These are phyloP conservation scores for Dipteronia sinensis DNA, from an alignment of 345 rosid species.

Conservation along the genomic window DNA sequence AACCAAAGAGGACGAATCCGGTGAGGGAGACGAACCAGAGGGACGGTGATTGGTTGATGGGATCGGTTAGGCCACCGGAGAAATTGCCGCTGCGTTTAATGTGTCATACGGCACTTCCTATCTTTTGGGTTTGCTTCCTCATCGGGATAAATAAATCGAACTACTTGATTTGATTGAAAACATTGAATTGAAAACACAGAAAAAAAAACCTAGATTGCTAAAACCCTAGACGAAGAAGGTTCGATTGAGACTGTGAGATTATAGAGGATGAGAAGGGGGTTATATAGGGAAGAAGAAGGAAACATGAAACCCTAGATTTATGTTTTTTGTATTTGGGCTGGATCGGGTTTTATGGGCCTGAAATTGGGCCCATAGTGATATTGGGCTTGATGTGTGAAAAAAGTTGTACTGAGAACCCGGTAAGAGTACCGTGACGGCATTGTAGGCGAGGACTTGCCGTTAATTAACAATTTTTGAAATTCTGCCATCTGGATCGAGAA, in stretches of 20 bases:
- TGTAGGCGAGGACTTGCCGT: not conserved
- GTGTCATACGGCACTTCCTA: constrained; percentile 82
- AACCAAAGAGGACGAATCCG: constrained; percentile 19
- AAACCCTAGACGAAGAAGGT: not conserved
- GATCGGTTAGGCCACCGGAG: constrained; percentile 4
- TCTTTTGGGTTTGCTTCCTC: constrained; percentile 56
- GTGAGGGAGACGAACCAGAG: constrained; percentile 19
- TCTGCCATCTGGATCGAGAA: not conserved
- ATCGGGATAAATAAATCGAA: constrained; percentile 23
- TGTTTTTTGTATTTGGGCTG: not conserved
- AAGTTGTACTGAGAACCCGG: not conserved
- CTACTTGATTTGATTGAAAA: no score
- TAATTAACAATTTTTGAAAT: not conserved
- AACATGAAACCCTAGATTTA: constrained; percentile 8
- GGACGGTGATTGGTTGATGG: constrained; percentile 23
- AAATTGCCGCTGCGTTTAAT: constrained; percentile 28
- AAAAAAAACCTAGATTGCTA: not conserved
- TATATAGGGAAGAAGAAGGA: constrained; percentile 8
- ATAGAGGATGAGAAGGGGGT: not conserved
- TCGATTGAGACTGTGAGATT: no score
- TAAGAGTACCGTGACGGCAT: not conserved
- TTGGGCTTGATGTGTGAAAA: not conserved
- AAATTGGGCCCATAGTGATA: not conserved
- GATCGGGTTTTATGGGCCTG: not conserved
- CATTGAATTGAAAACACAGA: not conserved